Percentiles rank a stretch among this genome's conserved stretches.
Conservation (phyloP, 768 basidiomycete genomes). For the Mycena olivaceomarginata region DNA sequence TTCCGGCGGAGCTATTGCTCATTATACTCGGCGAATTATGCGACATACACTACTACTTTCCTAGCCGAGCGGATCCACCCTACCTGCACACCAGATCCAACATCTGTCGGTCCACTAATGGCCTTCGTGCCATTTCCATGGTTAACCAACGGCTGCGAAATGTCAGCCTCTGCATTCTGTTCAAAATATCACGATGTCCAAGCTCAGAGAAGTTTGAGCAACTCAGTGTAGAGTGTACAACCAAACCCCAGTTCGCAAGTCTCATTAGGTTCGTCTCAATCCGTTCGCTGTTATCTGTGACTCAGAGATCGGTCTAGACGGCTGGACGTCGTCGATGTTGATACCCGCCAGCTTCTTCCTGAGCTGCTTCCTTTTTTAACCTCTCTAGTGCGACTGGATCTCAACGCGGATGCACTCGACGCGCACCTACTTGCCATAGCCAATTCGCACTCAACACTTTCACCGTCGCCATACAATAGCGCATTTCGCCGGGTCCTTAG, state of each 20-base stretch:
- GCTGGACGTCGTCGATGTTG: not conserved
- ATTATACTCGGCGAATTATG: not conserved
- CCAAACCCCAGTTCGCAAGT: not conserved
- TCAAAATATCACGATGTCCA: not conserved
- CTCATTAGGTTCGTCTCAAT: not conserved
- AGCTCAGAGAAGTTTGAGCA: not conserved
- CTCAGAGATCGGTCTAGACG: not conserved
- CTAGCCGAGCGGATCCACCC: not conserved
- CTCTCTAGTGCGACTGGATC: not conserved
- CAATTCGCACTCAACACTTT: not conserved
- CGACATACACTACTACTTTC: not conserved
- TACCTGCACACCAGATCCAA: not conserved
- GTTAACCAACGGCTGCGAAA: not conserved
- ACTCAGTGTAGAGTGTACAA: not conserved
- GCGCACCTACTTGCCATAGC: not conserved
- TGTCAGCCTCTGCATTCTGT: not conserved
- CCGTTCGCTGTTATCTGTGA: not conserved
- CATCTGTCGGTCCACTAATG: not conserved
- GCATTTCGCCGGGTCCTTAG: not conserved
- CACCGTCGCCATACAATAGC: not conserved
- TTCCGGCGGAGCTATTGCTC: not conserved
- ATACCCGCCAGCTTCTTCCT: not conserved
- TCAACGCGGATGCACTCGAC: not conserved
- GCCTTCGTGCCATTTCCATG: not conserved
- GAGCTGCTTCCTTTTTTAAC: not conserved